Conservation (phyloP, 106 monocot genomes). For the Cymbidium sinense region DNA sequence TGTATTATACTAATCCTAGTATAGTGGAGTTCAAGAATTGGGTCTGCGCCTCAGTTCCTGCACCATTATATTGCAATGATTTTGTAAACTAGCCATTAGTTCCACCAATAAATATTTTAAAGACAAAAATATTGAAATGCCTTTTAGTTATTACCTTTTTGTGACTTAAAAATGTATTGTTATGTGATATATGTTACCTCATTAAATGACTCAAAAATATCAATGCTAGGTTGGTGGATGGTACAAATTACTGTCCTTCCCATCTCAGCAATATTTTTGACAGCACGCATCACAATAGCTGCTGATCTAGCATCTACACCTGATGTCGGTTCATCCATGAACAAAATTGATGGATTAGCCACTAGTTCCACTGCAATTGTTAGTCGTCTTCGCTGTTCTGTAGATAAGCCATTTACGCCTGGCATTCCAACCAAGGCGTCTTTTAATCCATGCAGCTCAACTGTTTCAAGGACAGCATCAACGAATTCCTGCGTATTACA, state of each 20-base stretch:
- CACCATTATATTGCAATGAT: too few species aligned
- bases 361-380: conserved; percentile 28
- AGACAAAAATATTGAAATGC: too few species aligned
- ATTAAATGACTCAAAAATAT: conserved; percentile 31
- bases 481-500: conserved; percentile 31
- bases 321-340: conserved; percentile 29
- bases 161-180: too few species aligned
- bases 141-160: too few species aligned
- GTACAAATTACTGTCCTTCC: conserved; percentile 27
- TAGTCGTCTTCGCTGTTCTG: conserved; percentile 22
- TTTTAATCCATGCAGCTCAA: conserved; percentile 32
- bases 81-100: too few species aligned
- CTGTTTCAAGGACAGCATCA: conserved; percentile 32
- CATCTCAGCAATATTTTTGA: conserved; percentile 15
- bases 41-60: too few species aligned
- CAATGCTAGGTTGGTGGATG: conserved; percentile 27
- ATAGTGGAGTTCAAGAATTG: too few species aligned
- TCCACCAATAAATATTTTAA: too few species aligned
- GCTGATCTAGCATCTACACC: conserved; percentile 26
- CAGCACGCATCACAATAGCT: conserved; percentile 23
- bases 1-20: too few species aligned
- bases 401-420: conserved; percentile 38
- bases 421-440: conserved; percentile 43
- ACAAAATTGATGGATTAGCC: conserved; percentile 21
- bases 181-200: conserved; percentile 13